Conservation (phyloP, 129 eudicot genomes). For the Flaveria bidentis region DNA sequence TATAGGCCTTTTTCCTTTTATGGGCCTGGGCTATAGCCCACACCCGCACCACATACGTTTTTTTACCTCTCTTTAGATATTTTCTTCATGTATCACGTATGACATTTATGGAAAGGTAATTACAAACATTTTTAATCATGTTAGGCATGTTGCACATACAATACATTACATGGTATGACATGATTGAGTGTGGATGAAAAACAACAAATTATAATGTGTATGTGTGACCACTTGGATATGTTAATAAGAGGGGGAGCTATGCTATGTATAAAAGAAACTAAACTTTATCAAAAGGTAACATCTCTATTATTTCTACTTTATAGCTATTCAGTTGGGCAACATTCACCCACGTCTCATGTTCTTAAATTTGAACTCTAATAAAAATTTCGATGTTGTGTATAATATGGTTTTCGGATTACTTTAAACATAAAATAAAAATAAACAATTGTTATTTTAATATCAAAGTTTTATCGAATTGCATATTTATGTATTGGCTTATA, state of each 20-base stretch:
- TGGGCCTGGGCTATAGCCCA: constrained; percentile 37
- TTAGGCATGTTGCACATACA: too few species aligned
- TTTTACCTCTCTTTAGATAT: too few species aligned
- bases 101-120: too few species aligned
- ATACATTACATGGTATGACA: too few species aligned
- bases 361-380: not conserved
- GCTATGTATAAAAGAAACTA: constrained; percentile 25
- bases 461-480: not conserved
- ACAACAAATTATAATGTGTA: not conserved
- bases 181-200: not conserved
- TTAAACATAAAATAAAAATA: not conserved
- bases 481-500: not conserved
- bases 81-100: too few species aligned
- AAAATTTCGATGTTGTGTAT: not conserved
- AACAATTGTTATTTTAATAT: not conserved
- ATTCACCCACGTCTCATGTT: constrained; percentile 14
- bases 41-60: not conserved
- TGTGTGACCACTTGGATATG: constrained; percentile 20
- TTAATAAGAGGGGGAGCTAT: not conserved
- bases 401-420: not conserved
- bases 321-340: constrained; percentile 6
- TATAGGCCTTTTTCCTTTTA: constrained; percentile 7
- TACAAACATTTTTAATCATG: too few species aligned
- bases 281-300: constrained; percentile 33
- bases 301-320: constrained; percentile 27